Base-by-base conservation (phyloP, 352 stramenopile genomes). In the Pythium periplocum region DNA sequence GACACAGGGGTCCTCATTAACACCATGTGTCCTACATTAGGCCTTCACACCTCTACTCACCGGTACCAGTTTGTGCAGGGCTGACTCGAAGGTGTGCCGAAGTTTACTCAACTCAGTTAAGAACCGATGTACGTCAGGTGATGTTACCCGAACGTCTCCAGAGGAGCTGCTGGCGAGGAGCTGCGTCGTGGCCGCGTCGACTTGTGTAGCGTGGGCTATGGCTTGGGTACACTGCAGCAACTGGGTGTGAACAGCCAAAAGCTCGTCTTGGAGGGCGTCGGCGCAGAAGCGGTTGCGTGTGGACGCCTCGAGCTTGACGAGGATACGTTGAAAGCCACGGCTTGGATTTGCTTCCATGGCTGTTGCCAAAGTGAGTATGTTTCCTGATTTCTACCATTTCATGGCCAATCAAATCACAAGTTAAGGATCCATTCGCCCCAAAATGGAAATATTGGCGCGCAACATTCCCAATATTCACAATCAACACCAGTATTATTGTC, bases 31-130 rank as follows among this genome's bases (percentile, higher is more conserved):
- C 17, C 17, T 26, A 26, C 17, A 26, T 26, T 0, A 26, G 17
- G 17, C 17, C 17, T 26, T 26, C 17, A 26, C 17, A 26, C 17
- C 17, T 26, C 17, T 10, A 35, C 7, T 51, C 53, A 51, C 62
- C 38, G 26, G 7, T 45, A 12, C 36, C 33, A 68, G 32, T 31
- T 47, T n/a, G 2, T 8, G 1, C 45, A 8, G 45, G 9, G 6
- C 7, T 51, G 45, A 38, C 50, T 67, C 49, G 51, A 75, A 55
- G 35, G 49, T 45, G 4, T 11, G 4, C 2, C 68, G 59, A 0
- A 86, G 58, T 36, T 48, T 49, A 48, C 68, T 60, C 59, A 89
- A 58, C 35, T 73, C 56, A 0, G 30, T 9, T 30, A 89, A 56
- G 30, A 72, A 38, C 57, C 59, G 48, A 26, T 58, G 53, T 12